Evolutionary conservation across 371 early-diverging fungal genomes (phyloP).

Genomic region (Coemansia sp.): DNA sequence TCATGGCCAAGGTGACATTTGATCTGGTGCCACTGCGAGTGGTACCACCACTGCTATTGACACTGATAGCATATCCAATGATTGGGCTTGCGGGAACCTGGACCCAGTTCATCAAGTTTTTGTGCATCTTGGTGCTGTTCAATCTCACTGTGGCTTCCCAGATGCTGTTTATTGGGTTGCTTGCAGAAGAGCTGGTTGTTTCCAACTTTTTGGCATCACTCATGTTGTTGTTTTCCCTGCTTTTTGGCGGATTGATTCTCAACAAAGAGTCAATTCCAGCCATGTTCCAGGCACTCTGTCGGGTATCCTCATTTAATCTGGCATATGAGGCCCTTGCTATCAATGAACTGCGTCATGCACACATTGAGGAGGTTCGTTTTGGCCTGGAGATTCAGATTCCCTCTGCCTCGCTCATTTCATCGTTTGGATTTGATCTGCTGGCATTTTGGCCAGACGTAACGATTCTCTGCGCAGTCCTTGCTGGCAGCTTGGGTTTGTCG

Average conservation of each 20-base stretch:
- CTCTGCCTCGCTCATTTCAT: constrained; percentile 79
- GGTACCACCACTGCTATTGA: constrained; percentile 79
- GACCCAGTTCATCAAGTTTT: constrained; percentile 72
- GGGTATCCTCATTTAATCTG: constrained; percentile 83
- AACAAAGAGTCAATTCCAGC: constrained; percentile 83
- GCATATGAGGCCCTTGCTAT: constrained; percentile 87
- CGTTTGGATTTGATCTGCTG: constrained; percentile 85
- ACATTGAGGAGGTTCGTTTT: constrained; percentile 75
- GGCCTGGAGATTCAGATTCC: constrained; percentile 86
- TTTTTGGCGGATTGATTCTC: constrained; percentile 86
- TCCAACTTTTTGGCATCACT: constrained; percentile 78
- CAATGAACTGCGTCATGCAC: constrained; percentile 78
- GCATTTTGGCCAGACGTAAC: constrained; percentile 84
- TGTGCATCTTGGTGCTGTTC: constrained; percentile 84
- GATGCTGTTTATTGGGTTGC: constrained; percentile 77
- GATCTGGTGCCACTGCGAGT: constrained; percentile 53
- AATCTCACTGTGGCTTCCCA: constrained; percentile 78
- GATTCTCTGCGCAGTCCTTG: constrained; percentile 61
- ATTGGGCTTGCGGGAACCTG: constrained; percentile 75
- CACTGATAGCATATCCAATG: constrained; percentile 83
- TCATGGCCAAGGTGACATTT: constrained; percentile 46
- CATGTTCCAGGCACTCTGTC: constrained; percentile 74
- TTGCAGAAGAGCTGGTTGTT: constrained; percentile 72
- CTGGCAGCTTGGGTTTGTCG: constrained; percentile 65
- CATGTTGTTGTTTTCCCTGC: constrained; percentile 84